Conservation (phyloP, 805 yeast genomes). For the Candida maltosa region DNA sequence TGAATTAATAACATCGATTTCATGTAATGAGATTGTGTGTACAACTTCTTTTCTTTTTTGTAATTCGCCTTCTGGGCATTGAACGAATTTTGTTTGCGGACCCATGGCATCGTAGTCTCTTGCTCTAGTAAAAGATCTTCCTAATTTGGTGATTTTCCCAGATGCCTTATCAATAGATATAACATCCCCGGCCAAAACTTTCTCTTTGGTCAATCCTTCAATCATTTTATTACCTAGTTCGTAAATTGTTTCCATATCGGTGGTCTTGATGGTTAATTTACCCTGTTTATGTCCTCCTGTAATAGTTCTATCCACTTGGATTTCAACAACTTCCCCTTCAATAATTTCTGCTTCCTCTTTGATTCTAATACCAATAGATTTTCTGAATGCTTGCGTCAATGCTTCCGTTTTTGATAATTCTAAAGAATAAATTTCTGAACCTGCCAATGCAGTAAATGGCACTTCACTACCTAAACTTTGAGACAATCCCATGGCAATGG, state of each 20-base stretch:
- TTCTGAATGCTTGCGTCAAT: slow-evolving; percentile 92
- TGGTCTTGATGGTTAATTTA: slow-evolving; percentile 92
- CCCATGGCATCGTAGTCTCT: slow-evolving; percentile 99
- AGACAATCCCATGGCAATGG: slow-evolving; percentile 90
- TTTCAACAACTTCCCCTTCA: slow-evolving; percentile 98
- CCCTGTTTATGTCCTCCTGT: slow-evolving; percentile 99
- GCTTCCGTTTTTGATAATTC: slow-evolving; percentile 96
- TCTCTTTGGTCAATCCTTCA: slow-evolving; percentile 90
- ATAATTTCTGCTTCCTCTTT: slow-evolving; percentile 96
- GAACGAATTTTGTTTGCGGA: slow-evolving; percentile 95
- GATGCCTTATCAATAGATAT: slow-evolving; percentile 92
- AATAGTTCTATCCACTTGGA: slow-evolving; percentile 87
- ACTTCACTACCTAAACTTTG: slow-evolving; percentile 74
- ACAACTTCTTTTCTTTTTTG: slow-evolving; percentile 94
- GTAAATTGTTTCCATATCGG: slow-evolving; percentile 98
- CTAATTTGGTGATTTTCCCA: slow-evolving; percentile 90
- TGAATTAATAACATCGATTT: slow-evolving; percentile 95
- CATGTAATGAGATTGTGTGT: slow-evolving; percentile 97
- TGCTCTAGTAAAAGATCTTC: slow-evolving; percentile 93
- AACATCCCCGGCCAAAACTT: slow-evolving; percentile 95
- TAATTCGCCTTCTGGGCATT: slow-evolving; percentile 97
- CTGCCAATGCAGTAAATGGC: slow-evolving; percentile 94
- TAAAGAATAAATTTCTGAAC: slow-evolving; percentile 87
- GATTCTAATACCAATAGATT: slow-evolving; percentile 91
- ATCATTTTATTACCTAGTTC: slow-evolving; percentile 94